Base-by-base conservation (phyloP, 257 asterid species). In the Linaria vulgaris region DNA sequence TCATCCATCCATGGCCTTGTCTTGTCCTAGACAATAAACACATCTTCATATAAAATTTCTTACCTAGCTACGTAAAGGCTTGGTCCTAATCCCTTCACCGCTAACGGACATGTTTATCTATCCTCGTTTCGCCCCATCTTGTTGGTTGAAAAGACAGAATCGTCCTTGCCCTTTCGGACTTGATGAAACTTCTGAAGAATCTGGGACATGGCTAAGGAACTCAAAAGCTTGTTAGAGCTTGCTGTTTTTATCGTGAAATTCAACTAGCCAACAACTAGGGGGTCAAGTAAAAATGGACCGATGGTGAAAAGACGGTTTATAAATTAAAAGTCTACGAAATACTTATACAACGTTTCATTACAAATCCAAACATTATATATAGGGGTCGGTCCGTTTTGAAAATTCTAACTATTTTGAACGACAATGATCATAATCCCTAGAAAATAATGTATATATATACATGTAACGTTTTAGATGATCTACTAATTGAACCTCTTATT, bases 61-160 rank as follows among this genome's bases (percentile, higher is more conserved):
- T 69, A 64, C 64, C 67, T 67, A 69, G 74, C 69, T 43, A 71
- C n/a, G n/a, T n/a, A n/a, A n/a, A n/a, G 44, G 27, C 12, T 55
- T 45, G 67, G 72, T 64, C 71, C 70, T 56, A 59, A 62, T 69
- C 51, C 48, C 65, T 37, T 22, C n/a, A 25, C 73, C 74, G 62
- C 86, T 67, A 84, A 46, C 52, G 63, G 74, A 82, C 85, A 78
- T 72, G 63, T 30, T 19, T 11, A 21, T 58, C 21, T 60, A 64
- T 58, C 56, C 24, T 19, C 38, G n/a, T n/a, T 9, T 30, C 59
- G 9, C 48, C 59, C 25, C 30, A 16, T 12, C 25, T 53, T 56
- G 53, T 17, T 22, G 17, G 37, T 21, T 30, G 44, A 63, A 76
- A 73, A 14, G 74, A 61, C 86, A 34, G 25, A 11, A 22, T 16